A percentile compares a stretch with the other conserved stretches of the same genome.
Conservation (phyloP, 257 asterid species). For the Knoxia roxburghii region DNA sequence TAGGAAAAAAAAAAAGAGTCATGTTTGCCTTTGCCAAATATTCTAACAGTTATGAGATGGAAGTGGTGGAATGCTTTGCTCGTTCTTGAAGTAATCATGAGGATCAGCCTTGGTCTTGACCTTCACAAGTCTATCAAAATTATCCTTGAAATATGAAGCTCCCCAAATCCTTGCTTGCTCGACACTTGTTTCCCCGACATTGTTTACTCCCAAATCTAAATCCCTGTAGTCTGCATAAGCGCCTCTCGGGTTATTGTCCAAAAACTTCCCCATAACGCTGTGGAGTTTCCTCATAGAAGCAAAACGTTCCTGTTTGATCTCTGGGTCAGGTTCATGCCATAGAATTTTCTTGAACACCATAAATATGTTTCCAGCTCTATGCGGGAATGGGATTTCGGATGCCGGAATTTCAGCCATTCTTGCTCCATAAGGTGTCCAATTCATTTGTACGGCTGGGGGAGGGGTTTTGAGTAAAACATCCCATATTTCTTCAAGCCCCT, state of each 20-base stretch:
- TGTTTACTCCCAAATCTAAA: constrained; percentile 19
- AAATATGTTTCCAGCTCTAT: constrained; percentile 11
- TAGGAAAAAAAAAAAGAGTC: too few species aligned
- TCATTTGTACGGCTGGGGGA: neutral
- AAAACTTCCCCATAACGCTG: constrained; percentile 6
- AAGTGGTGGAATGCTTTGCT: constrained; percentile 17
- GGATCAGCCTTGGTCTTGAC: constrained; percentile 21
- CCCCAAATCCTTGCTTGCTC: constrained; percentile 17
- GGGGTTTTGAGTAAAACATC: neutral
- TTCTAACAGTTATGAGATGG: too few species aligned
- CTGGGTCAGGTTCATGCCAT: constrained; percentile 8
- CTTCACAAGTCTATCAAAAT: too few species aligned
- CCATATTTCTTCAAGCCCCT: constrained; percentile 12
- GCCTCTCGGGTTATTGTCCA: constrained; percentile 14
- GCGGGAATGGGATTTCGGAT: constrained; percentile 16
- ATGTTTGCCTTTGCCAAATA: too few species aligned
- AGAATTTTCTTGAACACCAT: neutral
- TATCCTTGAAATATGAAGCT: constrained; percentile 15
- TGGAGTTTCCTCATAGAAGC: constrained; percentile 11
- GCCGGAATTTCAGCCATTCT: constrained; percentile 5
- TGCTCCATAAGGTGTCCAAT: constrained; percentile 18
- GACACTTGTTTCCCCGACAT: constrained; percentile 4
- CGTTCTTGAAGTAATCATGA: constrained; percentile 14
- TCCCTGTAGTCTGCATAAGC: constrained; percentile 15
- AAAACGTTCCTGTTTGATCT: neutral